Evolutionary conservation across 1,139 yeast species (phyloP).

Genomic region (Candida sanyaensis): DNA sequence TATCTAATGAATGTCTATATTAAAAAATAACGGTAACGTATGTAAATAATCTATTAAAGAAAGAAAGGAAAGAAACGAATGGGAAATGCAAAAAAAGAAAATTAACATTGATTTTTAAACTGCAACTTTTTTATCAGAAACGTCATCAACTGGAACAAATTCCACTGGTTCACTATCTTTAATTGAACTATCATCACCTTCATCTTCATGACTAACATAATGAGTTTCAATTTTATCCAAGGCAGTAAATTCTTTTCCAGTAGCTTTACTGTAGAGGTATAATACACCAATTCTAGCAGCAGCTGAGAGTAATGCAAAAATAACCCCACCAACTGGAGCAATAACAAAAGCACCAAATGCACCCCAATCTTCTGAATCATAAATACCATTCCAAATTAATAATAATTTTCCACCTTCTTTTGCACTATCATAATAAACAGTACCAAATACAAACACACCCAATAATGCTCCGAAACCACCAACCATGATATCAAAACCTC

Average conservation of each 20-base stretch:
- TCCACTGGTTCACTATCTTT: not conserved
- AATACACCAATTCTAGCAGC: constrained; percentile 47
- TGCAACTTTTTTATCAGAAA: not conserved
- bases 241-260: constrained; percentile 54
- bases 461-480: constrained; percentile 85
- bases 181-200: constrained; percentile 7
- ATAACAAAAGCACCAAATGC: constrained; percentile 92
- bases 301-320: constrained; percentile 56
- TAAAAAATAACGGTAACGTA: not conserved
- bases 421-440: constrained; percentile 72
- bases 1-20: not conserved
- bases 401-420: constrained; percentile 74
- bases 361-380: constrained; percentile 82
- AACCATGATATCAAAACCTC: constrained; percentile 79
- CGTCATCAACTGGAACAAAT: not conserved
- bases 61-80: no score
- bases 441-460: constrained; percentile 80
- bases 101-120: not conserved
- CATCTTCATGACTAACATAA: constrained; percentile 16
- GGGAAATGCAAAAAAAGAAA: no score
- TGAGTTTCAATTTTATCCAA: constrained; percentile 46
- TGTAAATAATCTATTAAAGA: not conserved
- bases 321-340: constrained; percentile 81
- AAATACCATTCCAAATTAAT: constrained; percentile 77
- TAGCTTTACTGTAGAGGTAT: constrained; percentile 38